Base-by-base conservation (phyloP, 768 basidiomycete species). In the button mushroom (Agaricus bisporus) region DNA sequence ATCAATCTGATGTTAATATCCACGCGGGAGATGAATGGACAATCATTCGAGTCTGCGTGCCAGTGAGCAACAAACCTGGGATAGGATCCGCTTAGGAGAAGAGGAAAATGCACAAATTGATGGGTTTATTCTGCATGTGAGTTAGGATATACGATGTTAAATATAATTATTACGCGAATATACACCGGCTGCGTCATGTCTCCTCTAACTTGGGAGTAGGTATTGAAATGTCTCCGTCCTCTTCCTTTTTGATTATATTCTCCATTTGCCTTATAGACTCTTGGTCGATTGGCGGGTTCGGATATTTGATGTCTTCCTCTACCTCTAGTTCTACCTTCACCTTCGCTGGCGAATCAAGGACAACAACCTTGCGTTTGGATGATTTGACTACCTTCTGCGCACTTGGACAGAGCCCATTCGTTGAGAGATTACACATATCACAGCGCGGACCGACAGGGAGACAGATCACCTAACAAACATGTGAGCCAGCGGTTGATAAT, bases 381-480 rank as follows among this genome's bases (percentile, higher is more conserved):
- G 55, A 44, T 18, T 57, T 63, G 7, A 58, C 59, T 2, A 47
- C 60, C 26, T 57, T 62, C 41, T 63, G 60, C 15, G 81, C 85
- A 51, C 88, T 89, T 0, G 89, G 88, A 61, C 88, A 91, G 0
- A 87, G 73, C 0, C 71, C 76, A 9, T 69, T 70, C 0, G 65
- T 56, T 56, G 78, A 80, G 45, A 91, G 68, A 9, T 77, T 73
- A 62, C 88, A 91, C 4, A 73, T 65, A 38, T 79, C 79, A 55
- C 88, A 91, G 44, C 76, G 75, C 1, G 88, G 86, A 1, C 74
- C 73, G 5, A 84, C 73, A 5, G 88, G 83, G 2, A 81, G 66
- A 54, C 88, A 91, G 0, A 90, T 72, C 0, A 77, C 79, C 88
- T 90, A 42, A 15, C 11, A 11, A 49, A 38, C 9, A 22, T 25